These are phyloP conservation scores for Datisca glomerata DNA, from an alignment of 306 rosid genomes.

Conservation along the genomic window DNA sequence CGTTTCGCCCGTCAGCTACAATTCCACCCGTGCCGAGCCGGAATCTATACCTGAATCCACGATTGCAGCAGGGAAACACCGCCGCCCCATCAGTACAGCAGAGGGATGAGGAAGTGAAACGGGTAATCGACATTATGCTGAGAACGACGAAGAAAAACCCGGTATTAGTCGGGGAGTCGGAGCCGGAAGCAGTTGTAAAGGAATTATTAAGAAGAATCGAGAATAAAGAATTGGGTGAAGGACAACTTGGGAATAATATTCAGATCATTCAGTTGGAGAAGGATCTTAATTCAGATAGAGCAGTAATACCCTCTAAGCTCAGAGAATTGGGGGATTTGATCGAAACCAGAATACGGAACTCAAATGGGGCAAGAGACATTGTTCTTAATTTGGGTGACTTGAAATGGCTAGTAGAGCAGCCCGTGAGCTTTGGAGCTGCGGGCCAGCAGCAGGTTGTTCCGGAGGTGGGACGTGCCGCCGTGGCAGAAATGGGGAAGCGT, in stretches of 20 bases:
- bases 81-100: conserved; percentile 29
- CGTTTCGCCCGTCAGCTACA: conserved; percentile 31
- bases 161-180: conserved; percentile 78
- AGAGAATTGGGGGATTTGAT: conserved; percentile 54
- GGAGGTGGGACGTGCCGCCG: conserved; percentile 68
- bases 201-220: conserved; percentile 62
- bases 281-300: conserved; percentile 38
- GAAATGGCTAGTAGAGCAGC: conserved; percentile 81
- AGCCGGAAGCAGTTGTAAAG: conserved; percentile 58
- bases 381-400: conserved; percentile 73
- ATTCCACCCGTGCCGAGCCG: conserved; percentile 17
- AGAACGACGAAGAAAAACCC: conserved; percentile 70
- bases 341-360: conserved; percentile 27
- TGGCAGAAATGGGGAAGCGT: conserved; percentile 60
- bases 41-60: conserved; percentile 66
- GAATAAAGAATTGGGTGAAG: conserved; percentile 26
- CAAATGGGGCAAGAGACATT: conserved; percentile 34
- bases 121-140: conserved; percentile 47
- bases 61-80: conserved; percentile 58
- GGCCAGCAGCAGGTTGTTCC: conserved; percentile 34
- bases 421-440: conserved; percentile 23
- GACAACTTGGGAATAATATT: conserved; percentile 37
- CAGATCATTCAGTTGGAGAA: conserved; percentile 58
- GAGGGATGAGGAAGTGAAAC: conserved; percentile 53
- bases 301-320: conserved; percentile 32